A percentile compares a stretch with the other conserved stretches of the same genome.
Conservation (phyloP, 2,329 filamentous ascomycete genomes). For the Talaromyces pinophilus region DNA sequence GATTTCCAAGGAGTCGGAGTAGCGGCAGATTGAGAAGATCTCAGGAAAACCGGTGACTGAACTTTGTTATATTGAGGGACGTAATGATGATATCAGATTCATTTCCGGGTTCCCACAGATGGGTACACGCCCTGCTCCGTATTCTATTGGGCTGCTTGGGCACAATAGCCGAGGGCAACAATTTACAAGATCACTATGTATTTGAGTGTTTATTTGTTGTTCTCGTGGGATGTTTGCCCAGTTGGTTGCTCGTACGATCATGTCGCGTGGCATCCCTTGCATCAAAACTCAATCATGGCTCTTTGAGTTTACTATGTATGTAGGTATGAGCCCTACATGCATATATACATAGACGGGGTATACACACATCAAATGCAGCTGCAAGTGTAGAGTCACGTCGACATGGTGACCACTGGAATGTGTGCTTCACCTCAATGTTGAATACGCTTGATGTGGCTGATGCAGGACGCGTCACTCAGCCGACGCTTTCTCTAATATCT, state of each 20-base stretch:
- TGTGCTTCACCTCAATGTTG: background rate
- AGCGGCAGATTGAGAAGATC: background rate
- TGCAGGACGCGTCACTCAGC: background rate
- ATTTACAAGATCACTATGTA: background rate
- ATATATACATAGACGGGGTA: no score
- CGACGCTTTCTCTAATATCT: background rate
- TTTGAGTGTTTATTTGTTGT: background rate
- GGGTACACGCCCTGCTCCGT: background rate
- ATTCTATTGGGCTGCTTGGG: background rate
- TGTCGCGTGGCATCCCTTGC: slow-evolving; percentile 6
- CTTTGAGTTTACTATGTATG: background rate
- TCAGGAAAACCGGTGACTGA: background rate
- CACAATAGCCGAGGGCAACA: no score
- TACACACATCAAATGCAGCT: background rate
- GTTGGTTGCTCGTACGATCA: background rate
- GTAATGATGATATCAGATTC: slow-evolving; percentile 10
- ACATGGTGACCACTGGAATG: background rate
- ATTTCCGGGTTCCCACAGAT: background rate
- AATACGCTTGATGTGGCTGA: background rate
- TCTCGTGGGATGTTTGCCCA: background rate
- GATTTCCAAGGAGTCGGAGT: background rate
- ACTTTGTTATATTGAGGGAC: background rate
- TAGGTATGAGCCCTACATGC: background rate
- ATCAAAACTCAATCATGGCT: background rate
- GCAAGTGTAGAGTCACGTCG: background rate